Conservation (phyloP, 441 rosid species). For the Theobroma grandiflorum region DNA sequence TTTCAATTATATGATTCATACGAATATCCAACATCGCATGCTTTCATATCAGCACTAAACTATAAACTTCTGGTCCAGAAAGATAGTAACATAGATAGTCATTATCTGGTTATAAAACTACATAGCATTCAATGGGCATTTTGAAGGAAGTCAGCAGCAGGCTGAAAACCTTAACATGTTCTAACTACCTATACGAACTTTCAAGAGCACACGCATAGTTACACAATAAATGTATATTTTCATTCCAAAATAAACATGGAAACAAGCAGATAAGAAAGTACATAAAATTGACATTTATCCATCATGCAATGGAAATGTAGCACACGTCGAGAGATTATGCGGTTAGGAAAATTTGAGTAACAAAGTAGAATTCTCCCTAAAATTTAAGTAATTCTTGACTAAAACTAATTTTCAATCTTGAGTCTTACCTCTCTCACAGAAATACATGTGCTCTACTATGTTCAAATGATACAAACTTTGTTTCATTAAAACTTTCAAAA, state of each 20-base stretch:
- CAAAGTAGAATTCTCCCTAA: slow-evolving; percentile 19
- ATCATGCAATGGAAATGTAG: slow-evolving; percentile 15
- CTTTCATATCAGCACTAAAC: neutral
- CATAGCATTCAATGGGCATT: neutral
- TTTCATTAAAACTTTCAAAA: slow-evolving; percentile 61
- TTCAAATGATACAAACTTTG: slow-evolving; percentile 45
- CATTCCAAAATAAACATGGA: neutral
- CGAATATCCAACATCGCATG: neutral
- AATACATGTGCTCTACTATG: slow-evolving; percentile 32
- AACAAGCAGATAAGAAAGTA: neutral
- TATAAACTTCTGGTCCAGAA: neutral
- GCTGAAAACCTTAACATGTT: neutral
- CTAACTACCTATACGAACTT: neutral
- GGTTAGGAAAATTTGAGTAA: slow-evolving; percentile 22
- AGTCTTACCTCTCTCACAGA: slow-evolving; percentile 26
- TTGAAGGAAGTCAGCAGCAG: neutral
- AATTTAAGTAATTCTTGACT: slow-evolving; percentile 30
- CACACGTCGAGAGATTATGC: slow-evolving; percentile 12
- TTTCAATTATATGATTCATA: neutral
- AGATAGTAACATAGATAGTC: neutral
- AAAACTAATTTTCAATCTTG: slow-evolving; percentile 26
- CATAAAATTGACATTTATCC: slow-evolving; percentile 1
- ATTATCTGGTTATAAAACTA: neutral
- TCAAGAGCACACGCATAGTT: neutral
- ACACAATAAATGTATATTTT: neutral